A percentile compares a stretch with the other conserved stretches of the same genome.
Evolutionary conservation across 345 rosid species (phyloP).

Genomic region (Boechera retrofracta): DNA sequence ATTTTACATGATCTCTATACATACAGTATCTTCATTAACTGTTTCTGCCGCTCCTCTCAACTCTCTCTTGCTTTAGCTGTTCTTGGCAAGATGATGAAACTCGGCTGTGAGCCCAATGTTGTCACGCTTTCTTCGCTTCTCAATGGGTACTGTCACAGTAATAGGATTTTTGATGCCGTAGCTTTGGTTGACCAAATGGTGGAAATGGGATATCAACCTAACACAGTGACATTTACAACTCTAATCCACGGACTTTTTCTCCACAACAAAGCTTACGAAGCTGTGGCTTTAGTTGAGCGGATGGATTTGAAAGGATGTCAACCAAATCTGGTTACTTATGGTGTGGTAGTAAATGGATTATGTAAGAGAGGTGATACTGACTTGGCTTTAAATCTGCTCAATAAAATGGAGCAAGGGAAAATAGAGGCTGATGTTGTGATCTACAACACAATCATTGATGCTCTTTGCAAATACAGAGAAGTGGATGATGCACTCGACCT

Average conservation of each 20-base stretch:
- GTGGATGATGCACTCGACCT: background rate
- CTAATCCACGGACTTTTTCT: background rate
- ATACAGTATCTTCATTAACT: no score
- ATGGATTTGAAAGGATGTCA: background rate
- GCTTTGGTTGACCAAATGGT: conserved; percentile 14
- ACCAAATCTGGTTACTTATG: background rate
- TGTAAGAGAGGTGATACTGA: conserved; percentile 2
- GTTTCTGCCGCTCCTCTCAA: no score
- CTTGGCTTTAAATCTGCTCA: background rate
- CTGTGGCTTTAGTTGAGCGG: background rate
- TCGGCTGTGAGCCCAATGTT: no score
- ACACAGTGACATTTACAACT: background rate
- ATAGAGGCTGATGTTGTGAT: background rate
- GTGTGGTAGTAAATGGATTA: background rate
- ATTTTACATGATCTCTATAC: no score
- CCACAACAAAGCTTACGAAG: background rate
- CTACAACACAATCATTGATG: background rate
- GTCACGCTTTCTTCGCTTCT: no score
- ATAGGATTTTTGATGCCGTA: background rate
- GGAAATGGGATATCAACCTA: background rate
- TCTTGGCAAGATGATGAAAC: no score
- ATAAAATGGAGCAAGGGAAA: background rate
- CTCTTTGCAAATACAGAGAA: background rate
- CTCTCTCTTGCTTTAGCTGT: no score
- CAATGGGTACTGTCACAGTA: background rate